Evolutionary conservation across 2,329 filamentous ascomycete species (phyloP).

Genomic region (Dactylellina cionopaga): DNA sequence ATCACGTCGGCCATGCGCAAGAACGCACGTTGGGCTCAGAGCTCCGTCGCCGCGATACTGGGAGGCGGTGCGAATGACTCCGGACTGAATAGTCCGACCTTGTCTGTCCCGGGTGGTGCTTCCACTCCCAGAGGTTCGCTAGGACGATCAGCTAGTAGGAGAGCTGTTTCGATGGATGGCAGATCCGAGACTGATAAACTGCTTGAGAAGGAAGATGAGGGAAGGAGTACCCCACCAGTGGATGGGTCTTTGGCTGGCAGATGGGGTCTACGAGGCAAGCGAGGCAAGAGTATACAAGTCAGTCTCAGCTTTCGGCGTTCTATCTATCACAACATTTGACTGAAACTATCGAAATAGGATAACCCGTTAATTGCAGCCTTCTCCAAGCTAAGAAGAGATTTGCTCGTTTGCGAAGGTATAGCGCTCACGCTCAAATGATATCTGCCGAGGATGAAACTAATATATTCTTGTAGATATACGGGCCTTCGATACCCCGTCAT

Average conservation of each 20-base stretch:
- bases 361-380: conserved; percentile 96
- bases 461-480: conserved; percentile 73
- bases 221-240: conserved; percentile 59
- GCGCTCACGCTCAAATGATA: neutral
- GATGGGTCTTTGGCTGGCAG: conserved; percentile 76
- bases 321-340: neutral
- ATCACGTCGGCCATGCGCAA: conserved; percentile 99
- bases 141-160: conserved; percentile 57
- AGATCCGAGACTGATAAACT: conserved; percentile 26
- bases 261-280: conserved; percentile 94
- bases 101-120: conserved; percentile 46
- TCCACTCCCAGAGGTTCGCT: conserved; percentile 41
- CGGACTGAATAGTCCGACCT: conserved; percentile 50
- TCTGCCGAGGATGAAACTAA: conserved; percentile 4
- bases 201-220: conserved; percentile 55
- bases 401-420: conserved; percentile 83
- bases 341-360: conserved; percentile 68
- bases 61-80: conserved; percentile 71
- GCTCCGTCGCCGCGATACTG: conserved; percentile 93
- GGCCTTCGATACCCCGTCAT: conserved; percentile 84
- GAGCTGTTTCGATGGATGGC: conserved; percentile 63
- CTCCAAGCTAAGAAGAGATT: conserved; percentile 84
- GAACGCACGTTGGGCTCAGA: conserved; percentile 93
- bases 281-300: conserved; percentile 84
- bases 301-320: conserved; percentile 15